These are phyloP conservation scores for Hypoxylon sp. DNA, from an alignment of 2,329 filamentous ascomycete species.

Conservation along the genomic window DNA sequence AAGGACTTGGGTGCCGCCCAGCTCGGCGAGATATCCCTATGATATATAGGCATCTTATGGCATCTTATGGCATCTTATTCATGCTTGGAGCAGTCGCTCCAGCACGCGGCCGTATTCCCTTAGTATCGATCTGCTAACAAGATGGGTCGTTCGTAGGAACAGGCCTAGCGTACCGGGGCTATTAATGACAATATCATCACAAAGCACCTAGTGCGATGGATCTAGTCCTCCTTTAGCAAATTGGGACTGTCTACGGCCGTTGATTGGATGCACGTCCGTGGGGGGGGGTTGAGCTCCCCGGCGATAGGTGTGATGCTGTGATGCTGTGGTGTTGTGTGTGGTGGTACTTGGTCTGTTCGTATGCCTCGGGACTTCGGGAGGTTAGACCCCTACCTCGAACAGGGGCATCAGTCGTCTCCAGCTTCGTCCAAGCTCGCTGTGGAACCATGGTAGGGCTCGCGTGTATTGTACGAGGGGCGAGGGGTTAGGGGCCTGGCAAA, in stretches of 20 bases:
- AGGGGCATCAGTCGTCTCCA: conserved; percentile 24
- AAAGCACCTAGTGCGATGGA: conserved; percentile 26
- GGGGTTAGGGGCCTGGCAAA: conserved; percentile 16
- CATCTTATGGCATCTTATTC: too few relatives aligned
- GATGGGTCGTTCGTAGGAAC: conserved; percentile 8
- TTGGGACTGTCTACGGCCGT: conserved; percentile 8
- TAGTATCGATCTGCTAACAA: conserved; percentile 19
- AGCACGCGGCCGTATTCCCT: too few relatives aligned
- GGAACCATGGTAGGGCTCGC: background rate
- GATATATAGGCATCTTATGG: too few relatives aligned
- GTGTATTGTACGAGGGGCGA: background rate
- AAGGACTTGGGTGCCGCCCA: too few relatives aligned
- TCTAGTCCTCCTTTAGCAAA: conserved; percentile 32
- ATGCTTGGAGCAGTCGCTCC: too few relatives aligned
- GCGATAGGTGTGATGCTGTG: too few relatives aligned
- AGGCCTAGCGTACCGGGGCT: conserved; percentile 10
- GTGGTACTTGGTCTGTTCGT: too few relatives aligned
- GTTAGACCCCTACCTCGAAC: conserved; percentile 23
- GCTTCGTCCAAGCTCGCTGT: conserved; percentile 11
- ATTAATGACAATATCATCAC: conserved; percentile 35
- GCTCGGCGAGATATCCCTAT: background rate
- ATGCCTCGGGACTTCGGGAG: conserved; percentile 30
- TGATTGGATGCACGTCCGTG: conserved; percentile 26
- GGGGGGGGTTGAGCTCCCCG: conserved; percentile 23
- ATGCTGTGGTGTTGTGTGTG: too few relatives aligned